These are phyloP conservation scores for Biscutella laevigata DNA, from an alignment of 441 rosid genomes.

Conservation along the genomic window DNA sequence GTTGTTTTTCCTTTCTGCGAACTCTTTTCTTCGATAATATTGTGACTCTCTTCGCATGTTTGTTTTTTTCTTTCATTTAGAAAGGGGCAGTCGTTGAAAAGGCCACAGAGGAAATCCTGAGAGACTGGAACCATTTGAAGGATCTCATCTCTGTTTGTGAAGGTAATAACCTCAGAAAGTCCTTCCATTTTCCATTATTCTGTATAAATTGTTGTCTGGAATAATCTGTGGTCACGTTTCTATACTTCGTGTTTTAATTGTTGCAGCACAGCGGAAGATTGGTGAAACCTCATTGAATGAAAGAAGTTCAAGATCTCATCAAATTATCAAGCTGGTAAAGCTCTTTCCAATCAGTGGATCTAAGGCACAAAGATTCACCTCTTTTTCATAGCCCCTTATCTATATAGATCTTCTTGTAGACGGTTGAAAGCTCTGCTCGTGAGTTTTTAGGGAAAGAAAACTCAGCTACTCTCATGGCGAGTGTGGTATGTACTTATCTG, in stretches of 20 bases:
- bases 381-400: not conserved
- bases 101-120: constrained; percentile 67
- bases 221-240: not conserved
- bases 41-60: constrained; percentile 7
- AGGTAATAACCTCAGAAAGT: constrained; percentile 31
- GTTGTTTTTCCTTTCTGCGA: not conserved
- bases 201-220: not conserved
- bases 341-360: constrained; percentile 12
- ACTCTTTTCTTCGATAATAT: not conserved
- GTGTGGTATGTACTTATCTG: constrained; percentile 41
- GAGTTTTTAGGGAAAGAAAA: constrained; percentile 53
- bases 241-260: not conserved
- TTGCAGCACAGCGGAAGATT: constrained; percentile 58
- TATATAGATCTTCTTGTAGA: constrained; percentile 27
- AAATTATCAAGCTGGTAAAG: constrained; percentile 58
- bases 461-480: constrained; percentile 58
- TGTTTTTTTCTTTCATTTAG: constrained; percentile 30
- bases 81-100: constrained; percentile 86
- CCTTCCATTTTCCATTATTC: not conserved
- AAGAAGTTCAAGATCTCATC: constrained; percentile 80
- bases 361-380: not conserved
- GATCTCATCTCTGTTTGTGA: constrained; percentile 71
- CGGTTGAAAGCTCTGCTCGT: constrained; percentile 64
- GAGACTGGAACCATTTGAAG: constrained; percentile 61
- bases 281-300: constrained; percentile 70